Conservation (phyloP, 345 rosid genomes). For the Gossypium raimondii region DNA sequence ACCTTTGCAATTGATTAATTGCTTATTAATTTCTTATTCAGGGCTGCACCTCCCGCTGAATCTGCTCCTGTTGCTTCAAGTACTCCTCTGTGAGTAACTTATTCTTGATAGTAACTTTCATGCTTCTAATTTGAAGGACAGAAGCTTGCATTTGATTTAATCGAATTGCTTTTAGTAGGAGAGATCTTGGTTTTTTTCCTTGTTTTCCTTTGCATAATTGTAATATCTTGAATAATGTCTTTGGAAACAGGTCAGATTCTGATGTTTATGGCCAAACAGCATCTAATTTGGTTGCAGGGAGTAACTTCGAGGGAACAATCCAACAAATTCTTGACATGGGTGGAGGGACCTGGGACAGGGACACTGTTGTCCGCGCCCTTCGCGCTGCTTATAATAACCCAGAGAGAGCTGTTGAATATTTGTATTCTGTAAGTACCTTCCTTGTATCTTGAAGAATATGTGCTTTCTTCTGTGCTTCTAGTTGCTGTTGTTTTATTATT, state of each 20-base stretch:
- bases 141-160: slow-evolving; percentile 14
- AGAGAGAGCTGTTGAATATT: slow-evolving; percentile 95
- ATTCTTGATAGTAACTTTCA: slow-evolving; percentile 11
- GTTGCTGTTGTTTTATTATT: too few species aligned
- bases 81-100: slow-evolving; percentile 23
- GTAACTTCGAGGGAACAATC: slow-evolving; percentile 64
- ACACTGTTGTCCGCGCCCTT: slow-evolving; percentile 82
- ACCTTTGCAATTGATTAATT: not conserved
- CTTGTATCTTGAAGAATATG: slow-evolving; percentile 21
- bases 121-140: not conserved
- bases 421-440: slow-evolving; percentile 60
- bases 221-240: not conserved
- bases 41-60: slow-evolving; percentile 20
- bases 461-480: too few species aligned
- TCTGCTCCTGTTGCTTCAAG: slow-evolving; percentile 33
- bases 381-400: slow-evolving; percentile 95
- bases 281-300: slow-evolving; percentile 84
- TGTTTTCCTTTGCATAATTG: slow-evolving; percentile 9
- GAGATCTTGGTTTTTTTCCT: not conserved
- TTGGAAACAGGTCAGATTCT: not conserved
- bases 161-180: not conserved
- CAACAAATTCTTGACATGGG: slow-evolving; percentile 97
- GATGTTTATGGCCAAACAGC: slow-evolving; percentile 62
- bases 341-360: slow-evolving; percentile 92
- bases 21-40: not conserved